Evolutionary conservation across 1,284 basidiomycete genomes (phyloP), one percentile per base, ranked within the genome.

Genomic region (Trametes versicolor): DNA sequence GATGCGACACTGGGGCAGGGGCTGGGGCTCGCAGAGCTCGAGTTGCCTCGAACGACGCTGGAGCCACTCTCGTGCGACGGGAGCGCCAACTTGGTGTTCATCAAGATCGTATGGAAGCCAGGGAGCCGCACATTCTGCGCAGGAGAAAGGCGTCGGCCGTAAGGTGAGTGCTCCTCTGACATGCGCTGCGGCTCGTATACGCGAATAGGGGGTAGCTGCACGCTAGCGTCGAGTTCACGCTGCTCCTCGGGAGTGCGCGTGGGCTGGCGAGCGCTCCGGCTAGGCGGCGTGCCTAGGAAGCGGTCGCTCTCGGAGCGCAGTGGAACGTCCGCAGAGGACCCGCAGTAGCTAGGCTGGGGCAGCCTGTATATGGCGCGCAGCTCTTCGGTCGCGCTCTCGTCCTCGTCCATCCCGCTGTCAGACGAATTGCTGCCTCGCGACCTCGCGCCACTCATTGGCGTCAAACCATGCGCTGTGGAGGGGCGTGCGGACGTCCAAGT

Each of bases 1-100:
- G 63, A 63, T 25, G 58, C 66, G 15, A 45, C 39, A 48, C 65
- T 66, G 17, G 65, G 67, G 41, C 62, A 67, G 6, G 63, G 67
- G 41, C 62, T 69, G 6, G 63, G 68, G 48, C 68, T 69, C 4
- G 68, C 60, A 7, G 65, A 65, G n/a, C 60, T 64, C 39, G 56
- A 43, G 45, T 60, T 63, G 39, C 45, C 49, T 21, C 5, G 1
- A 21, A 10, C n/a, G 21, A 12, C 45, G 45, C 23, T 41, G 27
- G 25, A 27, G 27, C 52, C 51, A 25, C 27, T 10, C 34, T 27
- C 37, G 37, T 39, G 45, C 39, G 39, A 12, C 8, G 43, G 19
- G 19, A n/a, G 43, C 43, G 43, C 19, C 43, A 45, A 45, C 43
- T 2, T n/a, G 19, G 43, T 8, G 19, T 4, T 19, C 21, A 8